Conservation (phyloP, 345 rosid species). For the Eucalyptus virginea region DNA sequence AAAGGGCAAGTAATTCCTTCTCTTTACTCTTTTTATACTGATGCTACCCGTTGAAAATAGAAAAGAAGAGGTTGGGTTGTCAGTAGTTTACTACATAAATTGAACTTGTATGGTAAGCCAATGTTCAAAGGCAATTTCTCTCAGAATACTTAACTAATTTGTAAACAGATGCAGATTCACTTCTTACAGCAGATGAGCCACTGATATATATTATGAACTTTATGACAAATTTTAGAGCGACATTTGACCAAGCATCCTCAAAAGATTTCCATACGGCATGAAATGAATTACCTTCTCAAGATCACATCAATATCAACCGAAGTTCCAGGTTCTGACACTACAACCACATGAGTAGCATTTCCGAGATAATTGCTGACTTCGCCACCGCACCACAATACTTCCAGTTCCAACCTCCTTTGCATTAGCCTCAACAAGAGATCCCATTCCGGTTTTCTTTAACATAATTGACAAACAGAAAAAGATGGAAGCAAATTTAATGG, state of each 20-base stretch:
- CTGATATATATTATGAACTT: background rate
- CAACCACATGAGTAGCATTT: conserved; percentile 65
- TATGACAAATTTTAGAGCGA: background rate
- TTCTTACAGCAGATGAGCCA: background rate
- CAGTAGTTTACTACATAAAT: background rate
- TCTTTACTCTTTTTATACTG: background rate
- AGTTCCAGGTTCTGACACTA: conserved; percentile 32
- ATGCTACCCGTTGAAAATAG: background rate
- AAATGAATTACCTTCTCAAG: conserved; percentile 25
- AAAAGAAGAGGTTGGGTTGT: background rate
- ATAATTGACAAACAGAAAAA: background rate
- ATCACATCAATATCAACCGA: conserved; percentile 29
- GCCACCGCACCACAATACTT: conserved; percentile 74
- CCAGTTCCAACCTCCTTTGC: conserved; percentile 61
- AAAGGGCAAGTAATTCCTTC: background rate
- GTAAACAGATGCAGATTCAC: background rate
- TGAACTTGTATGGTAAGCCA: background rate
- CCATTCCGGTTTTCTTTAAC: conserved; percentile 43
- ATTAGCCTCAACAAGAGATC: conserved; percentile 37
- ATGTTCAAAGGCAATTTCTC: background rate
- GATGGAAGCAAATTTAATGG: background rate
- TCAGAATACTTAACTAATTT: background rate
- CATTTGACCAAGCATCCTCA: background rate
- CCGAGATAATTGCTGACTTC: conserved; percentile 43
- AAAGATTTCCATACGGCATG: background rate